Percentiles rank a stretch among this genome's conserved stretches.
phyloP scores from a whole-genome alignment of 2,329 filamentous ascomycete genomes.

The Stagonosporopsis chrysanthemi region DNA sequence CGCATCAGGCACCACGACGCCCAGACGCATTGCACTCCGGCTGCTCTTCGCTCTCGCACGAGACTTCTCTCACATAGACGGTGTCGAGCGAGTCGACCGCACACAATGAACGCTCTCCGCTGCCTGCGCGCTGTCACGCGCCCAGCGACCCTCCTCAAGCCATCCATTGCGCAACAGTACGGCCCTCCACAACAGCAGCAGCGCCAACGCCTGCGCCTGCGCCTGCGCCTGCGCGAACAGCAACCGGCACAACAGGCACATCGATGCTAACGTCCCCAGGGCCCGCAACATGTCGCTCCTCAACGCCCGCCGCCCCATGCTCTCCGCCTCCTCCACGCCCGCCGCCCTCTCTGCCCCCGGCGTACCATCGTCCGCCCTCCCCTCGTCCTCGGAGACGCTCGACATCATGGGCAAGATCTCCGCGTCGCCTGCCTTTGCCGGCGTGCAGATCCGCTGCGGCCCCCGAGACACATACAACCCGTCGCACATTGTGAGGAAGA shows the following conservation, averaged over 20 bases:
- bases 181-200: not conserved
- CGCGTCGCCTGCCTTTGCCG: conserved; percentile 45
- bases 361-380: conserved; percentile 21
- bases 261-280: conserved; percentile 2
- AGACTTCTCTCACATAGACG: not conserved
- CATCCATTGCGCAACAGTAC: conserved; percentile 35
- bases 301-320: conserved; percentile 36
- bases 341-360: conserved; percentile 29
- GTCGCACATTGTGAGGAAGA: conserved; percentile 66
- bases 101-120: conserved; percentile 45
- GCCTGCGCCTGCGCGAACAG: no score
- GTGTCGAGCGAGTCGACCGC: not conserved
- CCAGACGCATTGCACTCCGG: not conserved
- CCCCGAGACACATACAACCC: conserved; percentile 66
- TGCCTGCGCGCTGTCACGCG: conserved; percentile 40
- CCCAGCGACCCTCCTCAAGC: conserved; percentile 30
- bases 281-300: conserved; percentile 38
- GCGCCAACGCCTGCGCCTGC: no score
- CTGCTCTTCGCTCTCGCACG: not conserved
- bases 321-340: conserved; percentile 26
- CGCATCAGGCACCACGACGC: not conserved
- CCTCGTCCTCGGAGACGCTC: conserved; percentile 33
- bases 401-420: conserved; percentile 49
- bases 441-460: conserved; percentile 54
- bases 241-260: no score